Evolutionary conservation across 2,329 filamentous ascomycete genomes (phyloP).

Genomic region (Clarireedia homoeocarpa): DNA sequence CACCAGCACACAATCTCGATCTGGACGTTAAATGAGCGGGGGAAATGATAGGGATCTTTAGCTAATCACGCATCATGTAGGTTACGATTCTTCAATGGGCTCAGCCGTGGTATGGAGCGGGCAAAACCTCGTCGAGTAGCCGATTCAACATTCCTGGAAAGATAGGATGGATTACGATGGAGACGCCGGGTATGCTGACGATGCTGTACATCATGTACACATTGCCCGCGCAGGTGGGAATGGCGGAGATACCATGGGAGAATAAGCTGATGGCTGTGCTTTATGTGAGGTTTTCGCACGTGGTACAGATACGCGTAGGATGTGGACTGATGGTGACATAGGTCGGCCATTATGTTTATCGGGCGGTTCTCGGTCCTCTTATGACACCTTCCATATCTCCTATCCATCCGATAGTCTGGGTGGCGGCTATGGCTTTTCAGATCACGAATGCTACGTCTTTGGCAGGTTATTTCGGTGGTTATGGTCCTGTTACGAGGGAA

Average conservation of each 20-base stretch:
- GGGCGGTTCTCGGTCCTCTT: slow-evolving; percentile 74
- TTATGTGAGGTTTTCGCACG: slow-evolving; percentile 36
- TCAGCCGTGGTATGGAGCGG: slow-evolving; percentile 77
- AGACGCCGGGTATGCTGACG: slow-evolving; percentile 67
- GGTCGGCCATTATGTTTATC: slow-evolving; percentile 84
- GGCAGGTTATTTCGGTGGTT: slow-evolving; percentile 74
- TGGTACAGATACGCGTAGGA: background rate
- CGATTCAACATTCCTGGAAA: slow-evolving; percentile 81
- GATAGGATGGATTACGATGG: slow-evolving; percentile 83
- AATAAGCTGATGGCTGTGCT: slow-evolving; percentile 69
- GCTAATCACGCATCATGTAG: slow-evolving; percentile 36
- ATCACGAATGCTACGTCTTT: slow-evolving; percentile 70
- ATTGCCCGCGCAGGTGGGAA: slow-evolving; percentile 49
- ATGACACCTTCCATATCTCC: slow-evolving; percentile 90
- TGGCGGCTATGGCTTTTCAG: slow-evolving; percentile 64
- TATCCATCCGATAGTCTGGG: slow-evolving; percentile 64
- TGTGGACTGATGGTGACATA: slow-evolving; percentile 27
- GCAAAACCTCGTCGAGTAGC: slow-evolving; percentile 76
- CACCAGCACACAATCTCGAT: background rate
- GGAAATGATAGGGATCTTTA: too few relatives aligned
- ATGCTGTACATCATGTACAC: slow-evolving; percentile 72
- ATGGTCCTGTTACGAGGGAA: slow-evolving; percentile 56
- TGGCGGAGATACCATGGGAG: slow-evolving; percentile 61
- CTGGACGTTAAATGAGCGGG: too few relatives aligned
- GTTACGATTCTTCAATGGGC: slow-evolving; percentile 65